A percentile compares a stretch with the other conserved stretches of the same genome.
These are phyloP conservation scores for Aspergillus ochraceoroseus DNA, from an alignment of 2,329 filamentous ascomycete species.

Conservation along the genomic window DNA sequence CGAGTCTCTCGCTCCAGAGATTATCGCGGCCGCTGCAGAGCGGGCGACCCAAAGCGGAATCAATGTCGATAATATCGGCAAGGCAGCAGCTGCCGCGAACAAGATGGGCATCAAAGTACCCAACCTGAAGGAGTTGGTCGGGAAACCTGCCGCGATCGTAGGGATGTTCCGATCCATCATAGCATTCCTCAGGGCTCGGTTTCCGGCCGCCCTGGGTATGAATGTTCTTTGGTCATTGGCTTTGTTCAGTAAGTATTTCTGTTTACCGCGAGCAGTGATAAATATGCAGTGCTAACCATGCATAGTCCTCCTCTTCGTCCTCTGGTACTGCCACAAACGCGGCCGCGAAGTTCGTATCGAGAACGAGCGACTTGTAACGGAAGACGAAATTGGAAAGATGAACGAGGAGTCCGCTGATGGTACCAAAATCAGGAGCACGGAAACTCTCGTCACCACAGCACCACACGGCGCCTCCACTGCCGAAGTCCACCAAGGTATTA, in stretches of 20 bases:
- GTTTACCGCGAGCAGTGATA: neutral
- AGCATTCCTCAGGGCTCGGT: conserved; percentile 77
- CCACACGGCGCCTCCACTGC: conserved; percentile 38
- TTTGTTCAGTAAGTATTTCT: conserved; percentile 65
- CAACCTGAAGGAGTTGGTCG: conserved; percentile 71
- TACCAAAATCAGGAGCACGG: conserved; percentile 31
- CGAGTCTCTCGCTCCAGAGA: conserved; percentile 68
- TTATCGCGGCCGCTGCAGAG: conserved; percentile 73
- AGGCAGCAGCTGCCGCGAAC: conserved; percentile 56
- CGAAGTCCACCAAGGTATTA: conserved; percentile 40
- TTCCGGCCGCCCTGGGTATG: conserved; percentile 85
- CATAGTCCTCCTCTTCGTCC: conserved; percentile 80
- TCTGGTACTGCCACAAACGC: conserved; percentile 98
- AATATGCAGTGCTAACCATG: conserved; percentile 5
- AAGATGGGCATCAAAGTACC: conserved; percentile 64
- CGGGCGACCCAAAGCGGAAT: conserved; percentile 58
- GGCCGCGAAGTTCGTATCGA: conserved; percentile 79
- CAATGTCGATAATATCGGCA: conserved; percentile 49
- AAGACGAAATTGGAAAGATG: conserved; percentile 41
- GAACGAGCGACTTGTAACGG: conserved; percentile 49
- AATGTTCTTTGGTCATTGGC: conserved; percentile 89
- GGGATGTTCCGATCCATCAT: conserved; percentile 86
- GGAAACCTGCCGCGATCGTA: conserved; percentile 80
- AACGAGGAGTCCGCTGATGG: conserved; percentile 36
- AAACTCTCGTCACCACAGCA: conserved; percentile 41